phyloP scores from a whole-genome alignment of 2,329 filamentous ascomycete species.

The Neopestalotiopsis clavispora region DNA sequence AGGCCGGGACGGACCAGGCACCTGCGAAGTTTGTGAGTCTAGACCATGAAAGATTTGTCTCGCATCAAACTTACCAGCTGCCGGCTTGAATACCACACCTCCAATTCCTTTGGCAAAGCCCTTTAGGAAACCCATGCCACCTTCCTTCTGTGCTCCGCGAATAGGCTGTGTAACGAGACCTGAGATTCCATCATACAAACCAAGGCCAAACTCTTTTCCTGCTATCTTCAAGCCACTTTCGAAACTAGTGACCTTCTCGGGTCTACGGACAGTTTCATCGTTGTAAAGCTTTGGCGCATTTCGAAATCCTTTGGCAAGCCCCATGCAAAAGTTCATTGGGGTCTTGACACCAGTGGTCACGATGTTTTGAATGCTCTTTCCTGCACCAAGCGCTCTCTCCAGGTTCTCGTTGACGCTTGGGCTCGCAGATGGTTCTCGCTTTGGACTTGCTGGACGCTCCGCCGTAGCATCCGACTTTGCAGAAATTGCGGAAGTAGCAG shows the following conservation, averaged over 20 bases:
- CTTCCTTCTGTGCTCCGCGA: conserved; percentile 70
- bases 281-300: conserved; percentile 87
- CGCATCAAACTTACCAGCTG: conserved; percentile 62
- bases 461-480: conserved; percentile 7
- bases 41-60: background rate
- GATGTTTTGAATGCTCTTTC: conserved; percentile 72
- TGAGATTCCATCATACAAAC: conserved; percentile 81
- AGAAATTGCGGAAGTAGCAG: conserved; percentile 15
- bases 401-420: conserved; percentile 41
- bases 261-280: conserved; percentile 79
- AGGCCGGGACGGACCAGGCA: conserved; percentile 76
- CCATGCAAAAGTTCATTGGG: conserved; percentile 84
- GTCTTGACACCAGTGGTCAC: conserved; percentile 77
- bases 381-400: conserved; percentile 68
- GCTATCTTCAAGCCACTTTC: conserved; percentile 78
- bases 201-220: conserved; percentile 76
- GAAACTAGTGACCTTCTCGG: conserved; percentile 79
- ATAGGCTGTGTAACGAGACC: conserved; percentile 81
- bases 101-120: conserved; percentile 84
- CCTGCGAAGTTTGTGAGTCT: conserved; percentile 39
- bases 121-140: conserved; percentile 70
- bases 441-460: conserved; percentile 3
- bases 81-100: conserved; percentile 81
- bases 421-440: background rate
- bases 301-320: conserved; percentile 83